A percentile compares a stretch with the other conserved stretches of the same genome.
These are phyloP conservation scores for Hysterium pulicare DNA, from an alignment of 2,329 filamentous ascomycete genomes.

Conservation along the genomic window DNA sequence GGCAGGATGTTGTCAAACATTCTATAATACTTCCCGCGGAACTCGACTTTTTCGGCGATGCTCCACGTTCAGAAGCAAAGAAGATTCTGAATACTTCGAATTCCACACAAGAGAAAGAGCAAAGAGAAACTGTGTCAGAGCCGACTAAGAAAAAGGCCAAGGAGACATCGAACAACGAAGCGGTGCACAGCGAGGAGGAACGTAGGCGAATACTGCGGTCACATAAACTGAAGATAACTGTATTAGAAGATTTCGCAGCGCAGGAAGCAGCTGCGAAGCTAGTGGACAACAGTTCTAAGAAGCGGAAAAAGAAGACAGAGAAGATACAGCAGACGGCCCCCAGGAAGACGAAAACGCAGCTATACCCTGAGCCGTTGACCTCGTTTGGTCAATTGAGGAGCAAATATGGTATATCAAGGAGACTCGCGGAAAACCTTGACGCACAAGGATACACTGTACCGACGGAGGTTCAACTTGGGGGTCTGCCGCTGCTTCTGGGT, in stretches of 20 bases:
- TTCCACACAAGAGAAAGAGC: background rate
- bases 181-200: constrained; percentile 62
- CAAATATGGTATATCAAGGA: constrained; percentile 69
- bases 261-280: constrained; percentile 38
- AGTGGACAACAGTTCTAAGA: constrained; percentile 51
- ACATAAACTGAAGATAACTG: constrained; percentile 80
- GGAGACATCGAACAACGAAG: constrained; percentile 5
- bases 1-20: constrained; percentile 14
- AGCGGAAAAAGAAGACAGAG: constrained; percentile 51
- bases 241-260: constrained; percentile 54
- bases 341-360: constrained; percentile 55
- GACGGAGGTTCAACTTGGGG: constrained; percentile 89
- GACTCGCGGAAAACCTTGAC: constrained; percentile 73
- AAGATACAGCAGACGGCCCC: constrained; percentile 36
- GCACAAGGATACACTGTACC: constrained; percentile 83
- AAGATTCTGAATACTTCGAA: background rate
- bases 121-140: background rate
- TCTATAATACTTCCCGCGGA: constrained; percentile 25
- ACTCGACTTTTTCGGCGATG: constrained; percentile 44
- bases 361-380: constrained; percentile 77
- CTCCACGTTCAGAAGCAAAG: constrained; percentile 4
- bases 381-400: constrained; percentile 71
- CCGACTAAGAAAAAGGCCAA: constrained; percentile 5
- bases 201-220: constrained; percentile 71
- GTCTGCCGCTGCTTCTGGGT: constrained; percentile 72